Evolutionary conservation across 306 rosid genomes (phyloP).

Genomic region (Quercus cerris): DNA sequence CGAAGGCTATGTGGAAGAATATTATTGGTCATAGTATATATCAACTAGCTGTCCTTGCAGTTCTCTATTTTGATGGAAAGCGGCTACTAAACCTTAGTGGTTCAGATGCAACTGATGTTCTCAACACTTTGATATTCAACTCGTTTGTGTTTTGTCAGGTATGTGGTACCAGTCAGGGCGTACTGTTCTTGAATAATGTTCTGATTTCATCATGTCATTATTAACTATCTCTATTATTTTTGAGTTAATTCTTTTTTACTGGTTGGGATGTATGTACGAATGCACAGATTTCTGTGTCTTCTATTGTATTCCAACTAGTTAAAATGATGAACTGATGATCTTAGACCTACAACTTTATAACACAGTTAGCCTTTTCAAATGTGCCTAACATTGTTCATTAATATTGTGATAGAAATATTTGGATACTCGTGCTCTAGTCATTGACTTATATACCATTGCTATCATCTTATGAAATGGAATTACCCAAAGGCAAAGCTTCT

Average conservation of each 20-base stretch:
- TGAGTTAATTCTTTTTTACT: neutral
- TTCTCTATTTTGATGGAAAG: slow-evolving; percentile 68
- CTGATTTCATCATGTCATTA: neutral
- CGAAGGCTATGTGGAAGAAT: slow-evolving; percentile 94
- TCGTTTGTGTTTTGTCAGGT: slow-evolving; percentile 97
- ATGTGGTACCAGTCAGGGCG: neutral
- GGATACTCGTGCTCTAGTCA: too few relatives aligned
- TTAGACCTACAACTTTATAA: neutral
- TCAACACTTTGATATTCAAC: slow-evolving; percentile 87
- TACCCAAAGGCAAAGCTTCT: too few relatives aligned
- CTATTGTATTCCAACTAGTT: neutral
- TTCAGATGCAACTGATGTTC: slow-evolving; percentile 55
- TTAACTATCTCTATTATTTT: neutral
- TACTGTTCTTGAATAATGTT: neutral
- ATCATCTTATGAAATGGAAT: too few relatives aligned
- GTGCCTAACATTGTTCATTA: too few relatives aligned
- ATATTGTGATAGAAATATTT: too few relatives aligned
- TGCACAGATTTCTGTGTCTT: neutral
- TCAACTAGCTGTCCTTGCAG: slow-evolving; percentile 64
- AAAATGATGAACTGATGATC: neutral
- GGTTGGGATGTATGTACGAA: neutral
- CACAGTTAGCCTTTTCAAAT: neutral
- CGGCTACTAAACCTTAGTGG: slow-evolving; percentile 62
- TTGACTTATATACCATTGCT: too few relatives aligned
- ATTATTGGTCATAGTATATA: slow-evolving; percentile 91